A percentile compares a stretch with the other conserved stretches of the same genome.
phyloP scores from a whole-genome alignment of 805 yeast species.

The Yamadazyma kitorensis region DNA sequence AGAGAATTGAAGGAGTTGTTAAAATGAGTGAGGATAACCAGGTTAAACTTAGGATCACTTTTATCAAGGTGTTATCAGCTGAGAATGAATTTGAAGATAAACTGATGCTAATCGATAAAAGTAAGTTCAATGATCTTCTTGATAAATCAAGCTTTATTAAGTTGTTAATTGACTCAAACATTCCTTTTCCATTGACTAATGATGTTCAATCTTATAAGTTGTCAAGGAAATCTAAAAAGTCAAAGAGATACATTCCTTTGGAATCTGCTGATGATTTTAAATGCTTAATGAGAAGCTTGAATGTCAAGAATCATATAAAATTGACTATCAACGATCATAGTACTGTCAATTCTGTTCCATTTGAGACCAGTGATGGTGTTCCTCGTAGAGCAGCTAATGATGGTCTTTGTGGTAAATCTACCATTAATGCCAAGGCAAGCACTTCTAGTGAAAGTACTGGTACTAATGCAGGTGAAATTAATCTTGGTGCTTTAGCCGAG shows the following conservation, averaged over 20 bases:
- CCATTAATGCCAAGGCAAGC: not conserved
- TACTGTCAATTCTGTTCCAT: not conserved
- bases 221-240: constrained; percentile 47
- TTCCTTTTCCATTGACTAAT: constrained; percentile 8
- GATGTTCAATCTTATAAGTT: constrained; percentile 8
- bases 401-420: no score
- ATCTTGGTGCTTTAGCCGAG: constrained; percentile 23
- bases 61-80: constrained; percentile 5
- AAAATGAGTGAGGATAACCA: not conserved
- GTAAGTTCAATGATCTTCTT: constrained; percentile 9
- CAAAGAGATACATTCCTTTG: constrained; percentile 38
- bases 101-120: constrained; percentile 13
- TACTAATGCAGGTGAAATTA: constrained; percentile 10
- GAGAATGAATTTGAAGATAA: constrained; percentile 5
- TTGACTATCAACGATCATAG: constrained; percentile 24
- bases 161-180: constrained; percentile 5
- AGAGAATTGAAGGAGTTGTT: no score
- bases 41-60: constrained; percentile 7
- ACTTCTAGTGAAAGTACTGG: no score
- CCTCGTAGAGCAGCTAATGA: no score
- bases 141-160: constrained; percentile 14
- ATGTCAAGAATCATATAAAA: constrained; percentile 45
- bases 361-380: not conserved
- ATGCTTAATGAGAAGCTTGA: constrained; percentile 43
- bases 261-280: constrained; percentile 39